Percentiles rank a stretch among this genome's conserved stretches.
phyloP scores from a whole-genome alignment of 495 filamentous ascomycete species.

The Rhypophila decipiens region DNA sequence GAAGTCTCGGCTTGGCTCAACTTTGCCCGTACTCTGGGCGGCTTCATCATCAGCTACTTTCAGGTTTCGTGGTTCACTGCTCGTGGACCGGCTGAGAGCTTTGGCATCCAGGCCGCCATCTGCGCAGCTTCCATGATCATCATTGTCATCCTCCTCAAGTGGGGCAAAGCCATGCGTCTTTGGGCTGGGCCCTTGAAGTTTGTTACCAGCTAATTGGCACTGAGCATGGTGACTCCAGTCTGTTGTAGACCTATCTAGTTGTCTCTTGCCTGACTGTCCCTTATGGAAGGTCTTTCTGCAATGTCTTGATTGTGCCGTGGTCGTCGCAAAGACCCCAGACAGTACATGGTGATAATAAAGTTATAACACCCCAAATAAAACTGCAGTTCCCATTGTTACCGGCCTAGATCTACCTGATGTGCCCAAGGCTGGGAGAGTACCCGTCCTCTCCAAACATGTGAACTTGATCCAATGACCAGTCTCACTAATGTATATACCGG shows the following conservation, averaged over 20 bases:
- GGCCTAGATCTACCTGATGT: too few species aligned
- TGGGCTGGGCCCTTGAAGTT: conserved; percentile 22
- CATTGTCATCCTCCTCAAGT: conserved; percentile 35
- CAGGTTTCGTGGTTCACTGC: conserved; percentile 33
- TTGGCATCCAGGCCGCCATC: conserved; percentile 47
- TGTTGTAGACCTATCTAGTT: too few species aligned
- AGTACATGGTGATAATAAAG: too few species aligned
- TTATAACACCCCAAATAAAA: too few species aligned
- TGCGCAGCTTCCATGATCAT: conserved; percentile 34
- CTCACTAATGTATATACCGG: conserved; percentile 45
- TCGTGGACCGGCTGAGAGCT: conserved; percentile 33
- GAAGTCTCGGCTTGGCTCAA: conserved; percentile 53
- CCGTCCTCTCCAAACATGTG: too few species aligned
- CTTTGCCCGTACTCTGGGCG: conserved; percentile 37
- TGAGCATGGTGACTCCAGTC: too few species aligned
- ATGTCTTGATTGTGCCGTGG: too few species aligned
- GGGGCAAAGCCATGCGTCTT: conserved; percentile 38
- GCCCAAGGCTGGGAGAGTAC: too few species aligned
- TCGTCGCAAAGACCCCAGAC: too few species aligned
- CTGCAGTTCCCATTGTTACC: too few species aligned
- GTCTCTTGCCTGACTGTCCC: too few species aligned
- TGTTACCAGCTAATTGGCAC: conserved; percentile 8
- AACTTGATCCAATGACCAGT: background rate
- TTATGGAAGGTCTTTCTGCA: too few species aligned
- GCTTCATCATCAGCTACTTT: conserved; percentile 49